Evolutionary conservation across 176 grass and related monocot species (phyloP), one percentile per base, ranked within the genome.

Genomic region (Paspalum notatum): DNA sequence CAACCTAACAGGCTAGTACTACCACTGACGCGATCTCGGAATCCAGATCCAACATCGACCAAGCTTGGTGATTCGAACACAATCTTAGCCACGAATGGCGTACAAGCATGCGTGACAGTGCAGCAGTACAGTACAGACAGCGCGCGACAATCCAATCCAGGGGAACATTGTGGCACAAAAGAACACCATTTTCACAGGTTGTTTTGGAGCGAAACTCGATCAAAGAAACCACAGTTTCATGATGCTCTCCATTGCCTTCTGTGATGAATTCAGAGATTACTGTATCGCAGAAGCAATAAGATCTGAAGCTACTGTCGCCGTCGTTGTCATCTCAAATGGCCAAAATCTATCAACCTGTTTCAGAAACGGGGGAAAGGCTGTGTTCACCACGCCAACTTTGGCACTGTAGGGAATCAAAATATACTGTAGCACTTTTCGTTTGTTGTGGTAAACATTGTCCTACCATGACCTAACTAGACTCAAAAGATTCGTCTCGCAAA

Each of bases 11-110:
- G 46, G 46, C 26, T 13, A 20, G 24, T n/a, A 42, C 18, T 8
- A 85, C 66, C 4, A 75, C 52, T 62, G 75, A 62, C 56, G 42
- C 38, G 12, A 79, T 56, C 66, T 68, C 51, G 38, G n/a, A 22
- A 68, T 68, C 84, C 26, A 32, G 85, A 87, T 83, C 85, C 58
- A 72, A 41, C 32, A 32, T 32, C 32, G 32, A 32, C 32, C 32
- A 3, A 32, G 42, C 58, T 20, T n/a, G 32, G 20, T 5, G 53
- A 25, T 41, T 45, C 38, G 17, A 47, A 66, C 57, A 46, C 46
- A 66, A 46, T 73, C 24, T 43, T 26, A 63, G 43, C 58, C 24
- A 38, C n/a, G 8, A 20, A 21, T n/a, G 46, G 48, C 69, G 47
- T 12, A 16, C 5, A 4, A 0, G 42, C 6, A 6, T 26, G 15